These are phyloP conservation scores for Penicillium freii DNA, from an alignment of 2,329 filamentous ascomycete genomes.

Conservation along the genomic window DNA sequence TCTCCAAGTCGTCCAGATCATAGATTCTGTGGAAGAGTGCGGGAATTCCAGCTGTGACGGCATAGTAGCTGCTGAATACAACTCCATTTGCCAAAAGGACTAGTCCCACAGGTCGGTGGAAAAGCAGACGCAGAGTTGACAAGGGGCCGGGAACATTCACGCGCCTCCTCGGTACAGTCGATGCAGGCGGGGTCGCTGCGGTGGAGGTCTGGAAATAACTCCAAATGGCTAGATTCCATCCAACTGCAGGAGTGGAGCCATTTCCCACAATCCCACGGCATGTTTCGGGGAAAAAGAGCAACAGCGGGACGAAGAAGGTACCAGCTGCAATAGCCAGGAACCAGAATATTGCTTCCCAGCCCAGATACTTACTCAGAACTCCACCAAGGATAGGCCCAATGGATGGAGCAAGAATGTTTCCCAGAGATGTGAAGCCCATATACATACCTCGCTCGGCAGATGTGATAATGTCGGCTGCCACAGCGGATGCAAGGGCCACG, in stretches of 20 bases:
- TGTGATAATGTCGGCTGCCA: conserved; percentile 44
- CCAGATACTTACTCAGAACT: conserved; percentile 46
- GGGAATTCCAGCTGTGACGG: conserved; percentile 45
- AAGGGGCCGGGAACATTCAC: conserved; percentile 32
- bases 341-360: conserved; percentile 56
- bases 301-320: conserved; percentile 23
- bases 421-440: conserved; percentile 38
- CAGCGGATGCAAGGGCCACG: conserved; percentile 41
- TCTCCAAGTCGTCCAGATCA: conserved; percentile 44
- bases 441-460: conserved; percentile 43
- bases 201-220: not conserved
- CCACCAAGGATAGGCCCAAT: conserved; percentile 54
- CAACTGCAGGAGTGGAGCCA: conserved; percentile 27
- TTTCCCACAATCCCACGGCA: conserved; percentile 36
- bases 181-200: not conserved
- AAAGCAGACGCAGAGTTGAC: conserved; percentile 32
- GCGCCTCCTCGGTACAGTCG: not conserved
- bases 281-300: conserved; percentile 39
- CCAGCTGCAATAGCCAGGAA: conserved; percentile 48
- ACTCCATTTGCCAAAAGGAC: conserved; percentile 39
- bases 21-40: conserved; percentile 46
- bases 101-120: conserved; percentile 30
- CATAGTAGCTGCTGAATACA: conserved; percentile 48
- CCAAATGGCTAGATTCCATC: conserved; percentile 33
- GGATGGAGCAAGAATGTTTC: conserved; percentile 44